Evolutionary conservation across 345 rosid genomes (phyloP).

Genomic region (Acer negundo): DNA sequence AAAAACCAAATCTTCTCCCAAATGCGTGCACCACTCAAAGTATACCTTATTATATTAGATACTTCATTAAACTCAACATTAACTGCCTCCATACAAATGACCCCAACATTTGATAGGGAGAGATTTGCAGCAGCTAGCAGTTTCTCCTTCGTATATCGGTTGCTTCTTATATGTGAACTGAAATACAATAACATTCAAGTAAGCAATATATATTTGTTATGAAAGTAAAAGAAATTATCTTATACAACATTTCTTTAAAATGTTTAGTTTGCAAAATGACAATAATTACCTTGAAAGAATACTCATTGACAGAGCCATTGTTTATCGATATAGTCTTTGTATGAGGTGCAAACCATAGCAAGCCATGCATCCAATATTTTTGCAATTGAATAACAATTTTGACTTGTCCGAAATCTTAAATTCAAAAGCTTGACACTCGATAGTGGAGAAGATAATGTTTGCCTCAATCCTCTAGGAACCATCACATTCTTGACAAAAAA

Average conservation of each 20-base stretch:
- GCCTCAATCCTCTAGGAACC: neutral
- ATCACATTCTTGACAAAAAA: neutral
- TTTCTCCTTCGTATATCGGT: neutral
- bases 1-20: too few relatives aligned
- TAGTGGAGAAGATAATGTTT: neutral
- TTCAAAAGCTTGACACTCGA: neutral
- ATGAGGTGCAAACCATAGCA: conserved; percentile 9
- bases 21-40: neutral
- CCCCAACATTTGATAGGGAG: neutral
- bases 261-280: too few relatives aligned
- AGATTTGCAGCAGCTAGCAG: neutral
- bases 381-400: neutral
- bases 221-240: too few relatives aligned
- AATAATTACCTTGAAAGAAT: neutral
- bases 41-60: neutral
- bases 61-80: neutral
- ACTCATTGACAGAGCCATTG: too few relatives aligned
- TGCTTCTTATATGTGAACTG: neutral
- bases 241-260: too few relatives aligned
- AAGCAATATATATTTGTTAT: neutral
- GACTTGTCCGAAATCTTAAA: neutral
- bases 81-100: neutral
- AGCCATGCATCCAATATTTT: neutral
- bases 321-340: neutral
- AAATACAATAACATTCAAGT: neutral